Evolutionary conservation across 768 basidiomycete genomes (phyloP).

Genomic region (Hydnomerulius pinastri): DNA sequence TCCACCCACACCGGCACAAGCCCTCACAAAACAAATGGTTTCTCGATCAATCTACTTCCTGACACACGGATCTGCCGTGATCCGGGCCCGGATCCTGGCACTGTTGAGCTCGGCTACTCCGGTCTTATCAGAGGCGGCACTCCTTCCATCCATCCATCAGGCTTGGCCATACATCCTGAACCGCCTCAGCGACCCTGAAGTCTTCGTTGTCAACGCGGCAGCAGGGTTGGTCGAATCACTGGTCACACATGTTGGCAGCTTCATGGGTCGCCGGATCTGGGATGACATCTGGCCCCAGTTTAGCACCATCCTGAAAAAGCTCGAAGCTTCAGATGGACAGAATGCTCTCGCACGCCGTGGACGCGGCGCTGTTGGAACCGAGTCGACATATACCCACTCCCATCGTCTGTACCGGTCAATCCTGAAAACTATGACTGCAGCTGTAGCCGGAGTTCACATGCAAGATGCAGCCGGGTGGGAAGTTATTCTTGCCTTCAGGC

Average conservation of each 20-base stretch:
- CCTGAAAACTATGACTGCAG: slow-evolving; percentile 69
- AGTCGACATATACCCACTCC: slow-evolving; percentile 77
- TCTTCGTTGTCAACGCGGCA: slow-evolving; percentile 80
- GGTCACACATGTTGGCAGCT: slow-evolving; percentile 70
- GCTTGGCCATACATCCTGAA: slow-evolving; percentile 96
- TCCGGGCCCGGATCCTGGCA: slow-evolving; percentile 80
- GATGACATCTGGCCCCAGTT: slow-evolving; percentile 95
- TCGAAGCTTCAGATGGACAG: slow-evolving; percentile 63
- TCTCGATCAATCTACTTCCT: slow-evolving; percentile 87
- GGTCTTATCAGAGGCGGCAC: slow-evolving; percentile 67
- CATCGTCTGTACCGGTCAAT: slow-evolving; percentile 81
- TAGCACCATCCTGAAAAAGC: slow-evolving; percentile 52
- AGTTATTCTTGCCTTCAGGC: slow-evolving; percentile 69
- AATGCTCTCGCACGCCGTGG: slow-evolving; percentile 68
- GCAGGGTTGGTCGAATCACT: slow-evolving; percentile 74
- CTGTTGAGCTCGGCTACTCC: slow-evolving; percentile 75
- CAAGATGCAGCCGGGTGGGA: slow-evolving; percentile 81
- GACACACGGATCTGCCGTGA: slow-evolving; percentile 83
- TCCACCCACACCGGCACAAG: slow-evolving; percentile 69
- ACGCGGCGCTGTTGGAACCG: slow-evolving; percentile 52
- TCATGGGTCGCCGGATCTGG: slow-evolving; percentile 84
- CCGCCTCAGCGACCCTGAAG: slow-evolving; percentile 69
- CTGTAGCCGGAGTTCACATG: slow-evolving; percentile 64
- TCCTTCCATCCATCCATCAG: slow-evolving; percentile 83
- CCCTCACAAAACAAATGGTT: slow-evolving; percentile 82